These are phyloP conservation scores for Fagopyrum homotropicum DNA, from an alignment of 148 eudicot genomes.

Conservation along the genomic window DNA sequence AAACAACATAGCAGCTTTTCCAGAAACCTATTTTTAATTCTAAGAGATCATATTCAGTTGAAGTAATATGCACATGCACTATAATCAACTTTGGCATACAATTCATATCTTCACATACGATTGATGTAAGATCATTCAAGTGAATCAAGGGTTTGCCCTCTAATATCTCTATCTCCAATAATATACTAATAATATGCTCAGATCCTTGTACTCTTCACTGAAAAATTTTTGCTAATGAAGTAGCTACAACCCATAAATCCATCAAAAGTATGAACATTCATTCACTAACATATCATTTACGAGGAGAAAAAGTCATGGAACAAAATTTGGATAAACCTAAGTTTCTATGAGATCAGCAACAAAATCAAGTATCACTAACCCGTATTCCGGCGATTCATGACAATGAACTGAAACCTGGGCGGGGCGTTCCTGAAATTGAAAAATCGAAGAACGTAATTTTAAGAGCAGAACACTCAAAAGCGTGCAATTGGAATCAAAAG, in stretches of 20 bases:
- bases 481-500: background rate
- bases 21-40: background rate
- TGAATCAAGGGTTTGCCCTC: background rate
- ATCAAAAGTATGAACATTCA: background rate
- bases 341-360: background rate
- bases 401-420: slow-evolving; percentile 88
- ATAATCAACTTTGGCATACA: background rate
- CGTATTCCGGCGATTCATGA: slow-evolving; percentile 78
- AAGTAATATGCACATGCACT: background rate
- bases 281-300: background rate
- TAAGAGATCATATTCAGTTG: background rate
- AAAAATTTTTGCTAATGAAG: background rate
- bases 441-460: slow-evolving; percentile 1
- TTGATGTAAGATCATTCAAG: background rate
- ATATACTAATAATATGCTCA: background rate
- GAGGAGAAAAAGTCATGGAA: background rate
- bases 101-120: background rate
- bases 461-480: background rate
- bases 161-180: background rate
- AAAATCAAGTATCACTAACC: slow-evolving; percentile 28
- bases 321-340: background rate
- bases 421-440: slow-evolving; percentile 50
- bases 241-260: background rate
- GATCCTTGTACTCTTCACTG: background rate
- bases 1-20: background rate